Evolutionary conservation across 176 grass and related monocot species (phyloP).

Genomic region (Calamus simplicifolius): DNA sequence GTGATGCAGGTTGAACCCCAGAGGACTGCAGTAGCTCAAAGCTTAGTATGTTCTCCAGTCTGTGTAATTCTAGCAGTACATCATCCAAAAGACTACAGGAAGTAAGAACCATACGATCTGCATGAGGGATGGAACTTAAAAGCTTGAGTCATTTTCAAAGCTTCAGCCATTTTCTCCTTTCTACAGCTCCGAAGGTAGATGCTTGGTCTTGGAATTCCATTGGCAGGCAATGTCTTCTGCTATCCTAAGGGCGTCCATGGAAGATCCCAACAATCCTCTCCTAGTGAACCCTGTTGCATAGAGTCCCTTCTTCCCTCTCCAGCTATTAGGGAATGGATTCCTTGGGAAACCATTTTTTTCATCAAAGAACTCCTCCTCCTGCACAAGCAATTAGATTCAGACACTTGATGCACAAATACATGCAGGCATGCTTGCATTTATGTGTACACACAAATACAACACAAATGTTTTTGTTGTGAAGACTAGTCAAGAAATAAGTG

Average conservation of each 20-base stretch:
- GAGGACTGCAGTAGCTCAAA: no score
- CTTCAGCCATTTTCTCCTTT: neutral
- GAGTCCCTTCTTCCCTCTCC: constrained; percentile 2
- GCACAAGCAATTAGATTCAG: neutral
- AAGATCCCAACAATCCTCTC: neutral
- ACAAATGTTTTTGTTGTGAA: no score
- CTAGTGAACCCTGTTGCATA: neutral
- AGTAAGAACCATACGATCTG: no score
- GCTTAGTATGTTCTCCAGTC: no score
- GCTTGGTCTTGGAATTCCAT: neutral
- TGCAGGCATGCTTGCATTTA: no score
- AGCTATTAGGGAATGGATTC: neutral
- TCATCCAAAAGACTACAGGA: no score
- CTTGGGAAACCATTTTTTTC: neutral
- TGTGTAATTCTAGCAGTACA: no score
- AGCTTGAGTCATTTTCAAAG: neutral
- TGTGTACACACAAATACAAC: no score
- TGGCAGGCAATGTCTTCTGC: neutral
- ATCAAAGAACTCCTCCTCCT: constrained; percentile 4
- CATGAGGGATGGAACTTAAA: no score
- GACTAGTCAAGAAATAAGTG: no score
- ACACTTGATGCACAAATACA: neutral
- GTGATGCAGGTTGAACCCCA: no score
- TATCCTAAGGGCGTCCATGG: neutral
- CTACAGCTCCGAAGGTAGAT: neutral